phyloP scores from a whole-genome alignment of 768 basidiomycete species.

The Dendrothele bispora region DNA sequence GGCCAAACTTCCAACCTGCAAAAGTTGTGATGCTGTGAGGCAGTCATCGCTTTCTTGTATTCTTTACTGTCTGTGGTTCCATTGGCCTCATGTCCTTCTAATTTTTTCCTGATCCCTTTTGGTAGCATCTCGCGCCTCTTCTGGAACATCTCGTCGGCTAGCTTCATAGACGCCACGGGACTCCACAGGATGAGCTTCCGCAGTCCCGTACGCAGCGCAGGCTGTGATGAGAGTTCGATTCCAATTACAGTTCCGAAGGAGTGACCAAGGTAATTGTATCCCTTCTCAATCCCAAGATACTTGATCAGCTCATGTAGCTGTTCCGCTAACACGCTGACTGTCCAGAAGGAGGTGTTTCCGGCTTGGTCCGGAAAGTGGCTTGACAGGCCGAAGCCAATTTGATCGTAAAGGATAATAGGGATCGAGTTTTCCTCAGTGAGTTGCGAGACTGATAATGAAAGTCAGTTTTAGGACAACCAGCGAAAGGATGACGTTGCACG shows the following conservation, averaged over 20 bases:
- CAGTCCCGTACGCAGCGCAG: background rate
- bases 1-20: slow-evolving; percentile 38
- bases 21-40: slow-evolving; percentile 34
- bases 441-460: slow-evolving; percentile 20
- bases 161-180: slow-evolving; percentile 32
- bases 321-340: slow-evolving; percentile 34
- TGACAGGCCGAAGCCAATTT: slow-evolving; percentile 35
- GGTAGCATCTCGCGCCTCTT: slow-evolving; percentile 29
- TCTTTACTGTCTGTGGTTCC: slow-evolving; percentile 34
- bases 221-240: background rate
- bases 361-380: background rate
- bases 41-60: slow-evolving; percentile 33
- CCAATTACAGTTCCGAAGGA: background rate
- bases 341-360: slow-evolving; percentile 38
- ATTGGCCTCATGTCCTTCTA: slow-evolving; percentile 36
- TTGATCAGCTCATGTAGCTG: slow-evolving; percentile 35
- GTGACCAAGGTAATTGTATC: background rate
- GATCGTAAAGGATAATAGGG: slow-evolving; percentile 45
- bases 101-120: slow-evolving; percentile 26
- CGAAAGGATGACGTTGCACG: too few relatives aligned
- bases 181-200: slow-evolving; percentile 31
- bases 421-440: slow-evolving; percentile 27
- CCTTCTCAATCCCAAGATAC: slow-evolving; percentile 30
- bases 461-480: too few relatives aligned
- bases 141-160: slow-evolving; percentile 31